Evolutionary conservation across 352 stramenopile species (phyloP).

Genomic region (Pythium aristosporum): DNA sequence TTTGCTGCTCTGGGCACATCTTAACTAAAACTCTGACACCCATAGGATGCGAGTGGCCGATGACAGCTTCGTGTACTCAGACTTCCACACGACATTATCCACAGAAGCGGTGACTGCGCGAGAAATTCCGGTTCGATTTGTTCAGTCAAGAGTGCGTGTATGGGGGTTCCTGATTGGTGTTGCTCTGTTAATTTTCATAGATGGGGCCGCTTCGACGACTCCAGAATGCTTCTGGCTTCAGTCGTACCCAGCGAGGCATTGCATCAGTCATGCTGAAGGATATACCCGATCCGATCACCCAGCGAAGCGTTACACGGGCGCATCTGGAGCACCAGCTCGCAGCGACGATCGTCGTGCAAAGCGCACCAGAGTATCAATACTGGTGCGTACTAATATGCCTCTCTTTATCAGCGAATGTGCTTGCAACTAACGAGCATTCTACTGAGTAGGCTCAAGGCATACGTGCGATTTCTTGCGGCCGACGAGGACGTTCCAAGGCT

Average conservation of each 20-base stretch:
- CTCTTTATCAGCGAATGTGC: background rate
- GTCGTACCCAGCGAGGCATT: constrained; percentile 59
- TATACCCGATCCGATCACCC: constrained; percentile 68
- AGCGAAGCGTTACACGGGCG: constrained; percentile 79
- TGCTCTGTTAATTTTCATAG: constrained; percentile 27
- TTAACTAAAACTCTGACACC: background rate
- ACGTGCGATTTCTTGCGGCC: constrained; percentile 75
- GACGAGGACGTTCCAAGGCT: constrained; percentile 78
- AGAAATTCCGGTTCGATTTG: constrained; percentile 60
- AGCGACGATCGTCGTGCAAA: constrained; percentile 61
- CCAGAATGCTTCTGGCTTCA: constrained; percentile 80
- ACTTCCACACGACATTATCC: constrained; percentile 73
- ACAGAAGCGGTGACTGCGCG: constrained; percentile 63
- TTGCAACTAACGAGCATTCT: background rate
- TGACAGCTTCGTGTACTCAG: constrained; percentile 84
- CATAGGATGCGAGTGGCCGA: constrained; percentile 83
- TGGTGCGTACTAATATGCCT: constrained; percentile 42
- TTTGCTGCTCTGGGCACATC: background rate
- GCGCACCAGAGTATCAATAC: constrained; percentile 74
- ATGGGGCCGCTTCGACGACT: constrained; percentile 73
- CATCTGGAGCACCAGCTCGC: constrained; percentile 86
- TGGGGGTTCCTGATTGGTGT: background rate
- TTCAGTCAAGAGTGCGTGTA: background rate
- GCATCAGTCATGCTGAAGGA: constrained; percentile 69
- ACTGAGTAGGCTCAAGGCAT: constrained; percentile 66